Evolutionary conservation across 257 asterid species (phyloP).

Genomic region (Ajuga chamaepitys): DNA sequence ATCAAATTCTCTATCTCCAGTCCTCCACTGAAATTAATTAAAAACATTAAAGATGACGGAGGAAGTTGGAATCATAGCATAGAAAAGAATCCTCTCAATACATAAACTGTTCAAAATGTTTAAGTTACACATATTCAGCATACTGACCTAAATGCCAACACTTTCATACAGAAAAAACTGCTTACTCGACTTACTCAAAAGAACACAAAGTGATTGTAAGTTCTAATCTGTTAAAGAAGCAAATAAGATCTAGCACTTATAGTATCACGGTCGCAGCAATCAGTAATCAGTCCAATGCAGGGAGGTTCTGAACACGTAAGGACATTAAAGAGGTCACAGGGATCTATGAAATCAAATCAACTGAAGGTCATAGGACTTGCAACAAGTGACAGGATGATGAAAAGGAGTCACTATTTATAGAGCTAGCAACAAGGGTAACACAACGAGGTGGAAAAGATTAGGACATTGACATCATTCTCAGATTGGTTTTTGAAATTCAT

Average conservation of each 20-base stretch:
- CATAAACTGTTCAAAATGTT: constrained; percentile 3
- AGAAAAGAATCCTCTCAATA: constrained; percentile 7
- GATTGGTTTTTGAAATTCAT: neutral
- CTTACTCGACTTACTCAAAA: neutral
- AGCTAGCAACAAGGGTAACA: neutral
- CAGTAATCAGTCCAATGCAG: neutral
- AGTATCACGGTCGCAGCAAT: neutral
- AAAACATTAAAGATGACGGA: constrained; percentile 13
- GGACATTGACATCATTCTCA: neutral
- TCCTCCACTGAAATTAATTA: constrained; percentile 57
- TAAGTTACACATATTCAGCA: neutral
- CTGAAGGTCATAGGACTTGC: neutral
- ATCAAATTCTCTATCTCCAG: constrained; percentile 60
- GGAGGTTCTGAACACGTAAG: neutral
- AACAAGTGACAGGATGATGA: neutral
- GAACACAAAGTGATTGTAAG: neutral
- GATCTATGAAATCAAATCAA: neutral
- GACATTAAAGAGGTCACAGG: neutral
- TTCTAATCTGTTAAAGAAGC: neutral
- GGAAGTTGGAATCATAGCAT: neutral
- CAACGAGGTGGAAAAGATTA: neutral
- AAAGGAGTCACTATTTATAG: neutral
- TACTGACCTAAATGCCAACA: neutral
- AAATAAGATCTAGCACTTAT: neutral
- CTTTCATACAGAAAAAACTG: neutral